Evolutionary conservation across 2,329 filamentous ascomycete species (phyloP).

Genomic region (Ceratocystis papillata): DNA sequence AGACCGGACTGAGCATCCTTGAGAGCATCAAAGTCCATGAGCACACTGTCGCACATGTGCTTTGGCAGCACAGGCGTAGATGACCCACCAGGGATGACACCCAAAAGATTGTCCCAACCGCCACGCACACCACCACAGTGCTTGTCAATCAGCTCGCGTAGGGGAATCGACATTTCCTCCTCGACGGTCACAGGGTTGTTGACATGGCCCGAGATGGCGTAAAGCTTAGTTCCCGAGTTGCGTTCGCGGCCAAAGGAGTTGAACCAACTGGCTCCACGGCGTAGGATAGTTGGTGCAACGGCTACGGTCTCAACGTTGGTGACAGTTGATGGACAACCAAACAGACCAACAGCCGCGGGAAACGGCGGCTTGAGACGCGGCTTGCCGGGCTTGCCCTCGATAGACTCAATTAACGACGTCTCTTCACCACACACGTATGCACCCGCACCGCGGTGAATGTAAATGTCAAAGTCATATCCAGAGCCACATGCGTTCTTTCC

Average conservation of each 20-base stretch:
- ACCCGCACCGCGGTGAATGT: conserved; percentile 89
- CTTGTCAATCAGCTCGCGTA: conserved; percentile 92
- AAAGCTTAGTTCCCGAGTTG: conserved; percentile 95
- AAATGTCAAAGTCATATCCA: conserved; percentile 97
- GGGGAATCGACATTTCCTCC: conserved; percentile 97
- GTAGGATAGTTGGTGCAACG: conserved; percentile 89
- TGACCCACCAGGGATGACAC: conserved; percentile 89
- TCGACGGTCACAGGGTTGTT: conserved; percentile 98
- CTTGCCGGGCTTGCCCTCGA: conserved; percentile 98
- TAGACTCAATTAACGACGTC: conserved; percentile 92
- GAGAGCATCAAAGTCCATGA: conserved; percentile 98
- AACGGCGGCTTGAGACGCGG: conserved; percentile 97
- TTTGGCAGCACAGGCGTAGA: conserved; percentile 94
- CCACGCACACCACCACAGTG: conserved; percentile 95
- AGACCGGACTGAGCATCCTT: conserved; percentile 98
- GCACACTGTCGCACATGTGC: conserved; percentile 77
- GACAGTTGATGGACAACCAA: conserved; percentile 94
- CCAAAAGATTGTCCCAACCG: conserved; percentile 95
- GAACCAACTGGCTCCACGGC: conserved; percentile 88
- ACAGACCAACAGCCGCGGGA: conserved; percentile 91
- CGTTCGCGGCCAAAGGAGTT: conserved; percentile 87
- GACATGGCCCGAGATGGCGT: conserved; percentile 95
- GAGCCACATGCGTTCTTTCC: conserved; percentile 97
- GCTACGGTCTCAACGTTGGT: conserved; percentile 97
- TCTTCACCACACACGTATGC: conserved; percentile 98